Evolutionary conservation across 257 asterid genomes (phyloP), one percentile per base, ranked within the genome.

Genomic region (Solanum ossicruentum): DNA sequence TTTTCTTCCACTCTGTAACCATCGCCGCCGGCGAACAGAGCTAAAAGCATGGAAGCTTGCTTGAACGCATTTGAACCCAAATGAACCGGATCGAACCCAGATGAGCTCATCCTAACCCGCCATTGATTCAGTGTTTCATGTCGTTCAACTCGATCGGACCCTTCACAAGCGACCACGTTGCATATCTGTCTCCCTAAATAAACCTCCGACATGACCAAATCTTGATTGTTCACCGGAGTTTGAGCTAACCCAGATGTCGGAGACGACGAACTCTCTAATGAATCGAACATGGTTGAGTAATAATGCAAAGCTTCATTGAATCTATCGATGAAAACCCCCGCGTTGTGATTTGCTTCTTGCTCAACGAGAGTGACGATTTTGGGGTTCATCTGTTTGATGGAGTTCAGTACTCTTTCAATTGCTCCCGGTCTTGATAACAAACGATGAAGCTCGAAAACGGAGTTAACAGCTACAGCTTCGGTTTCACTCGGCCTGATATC

Each of bases 221-320:
- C 97, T 85, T 92, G 91, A 66, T 89, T 83, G 86, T 85, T 86
- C 28, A 78, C 65, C 1, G 90, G 72, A 2, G 72, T 83, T 88
- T 88, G 94, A 75, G 88, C 86, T 88, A 83, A 63, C 81, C 90
- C 94, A 87, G 93, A 86, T 1, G 28, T 3, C 5, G 81, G 21
- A n/a, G 45, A 3, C 0, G 83, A 49, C 7, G 90, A 85, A 75
- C 93, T 89, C 91, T 95, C 98, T 77, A 95, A 84, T 60, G 99
- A 95, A 88, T 95, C 99, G 82, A 95, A 95, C 94, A 95, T 92
- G 6, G 99, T 92, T 11, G 98, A 95, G 85, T 95, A 95, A 41
- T 94, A 94, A 80, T 95, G 99, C 75, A 95, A 75, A 3, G 99
- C 92, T 65, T 95, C 99, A 23, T 94, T 94, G 57, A 95, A 95